phyloP scores from a whole-genome alignment of 371 early-diverging fungal species.

The Mucor saturninus region DNA sequence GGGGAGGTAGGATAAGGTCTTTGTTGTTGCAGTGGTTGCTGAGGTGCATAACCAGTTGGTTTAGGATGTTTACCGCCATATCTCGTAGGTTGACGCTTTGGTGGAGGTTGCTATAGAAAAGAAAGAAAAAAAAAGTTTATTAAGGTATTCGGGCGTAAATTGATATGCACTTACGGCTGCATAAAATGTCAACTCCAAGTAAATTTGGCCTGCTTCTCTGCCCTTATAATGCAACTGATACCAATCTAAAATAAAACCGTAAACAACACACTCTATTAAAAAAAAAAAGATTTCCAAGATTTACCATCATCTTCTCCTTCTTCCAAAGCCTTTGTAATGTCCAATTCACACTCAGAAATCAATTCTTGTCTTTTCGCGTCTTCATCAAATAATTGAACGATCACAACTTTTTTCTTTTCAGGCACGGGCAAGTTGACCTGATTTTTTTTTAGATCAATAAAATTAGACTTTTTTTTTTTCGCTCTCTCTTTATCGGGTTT shows the following conservation, averaged over 20 bases:
- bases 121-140: constrained; percentile 8
- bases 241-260: constrained; percentile 49
- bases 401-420: constrained; percentile 44
- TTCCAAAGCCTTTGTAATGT: constrained; percentile 62
- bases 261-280: not conserved
- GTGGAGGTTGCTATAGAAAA: constrained; percentile 42
- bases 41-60: constrained; percentile 21
- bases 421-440: constrained; percentile 53
- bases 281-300: constrained; percentile 2
- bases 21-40: constrained; percentile 2
- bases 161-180: constrained; percentile 48
- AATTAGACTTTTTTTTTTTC: not conserved
- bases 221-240: constrained; percentile 57
- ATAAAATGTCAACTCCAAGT: constrained; percentile 64
- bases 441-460: not conserved
- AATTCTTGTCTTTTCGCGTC: constrained; percentile 59
- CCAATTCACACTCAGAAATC: constrained; percentile 69
- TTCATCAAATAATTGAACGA: constrained; percentile 53
- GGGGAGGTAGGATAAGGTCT: constrained; percentile 20
- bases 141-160: constrained; percentile 5
- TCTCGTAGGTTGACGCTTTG: constrained; percentile 49
- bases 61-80: constrained; percentile 27
- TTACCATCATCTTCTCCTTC: constrained; percentile 74
- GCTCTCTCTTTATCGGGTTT: not conserved
- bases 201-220: constrained; percentile 57